Conservation (phyloP, 2,329 filamentous ascomycete genomes). For the Davidsoniella australis region DNA sequence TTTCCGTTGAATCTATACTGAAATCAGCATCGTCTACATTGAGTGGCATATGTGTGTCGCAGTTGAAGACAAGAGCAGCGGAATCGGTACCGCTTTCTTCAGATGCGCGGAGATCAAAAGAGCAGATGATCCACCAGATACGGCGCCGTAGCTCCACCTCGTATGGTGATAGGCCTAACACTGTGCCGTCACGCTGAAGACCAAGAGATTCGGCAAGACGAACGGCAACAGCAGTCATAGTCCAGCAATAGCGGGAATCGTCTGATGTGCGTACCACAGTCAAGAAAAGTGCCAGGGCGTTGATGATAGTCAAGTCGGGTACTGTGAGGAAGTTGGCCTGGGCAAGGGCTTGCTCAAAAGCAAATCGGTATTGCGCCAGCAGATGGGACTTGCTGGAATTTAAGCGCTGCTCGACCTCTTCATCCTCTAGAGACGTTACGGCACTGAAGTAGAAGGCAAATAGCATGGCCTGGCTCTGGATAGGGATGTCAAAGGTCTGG, state of each 20-base stretch:
- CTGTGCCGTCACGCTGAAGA: conserved; percentile 37
- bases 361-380: conserved; percentile 31
- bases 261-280: conserved; percentile 29
- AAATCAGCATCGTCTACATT: conserved; percentile 35
- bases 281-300: conserved; percentile 41
- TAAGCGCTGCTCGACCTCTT: conserved; percentile 34
- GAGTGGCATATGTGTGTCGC: conserved; percentile 30
- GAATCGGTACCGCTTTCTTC: conserved; percentile 34
- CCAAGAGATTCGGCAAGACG: conserved; percentile 43
- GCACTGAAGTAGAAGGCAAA: conserved; percentile 45
- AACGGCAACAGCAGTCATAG: conserved; percentile 38
- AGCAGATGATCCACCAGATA: conserved; percentile 43
- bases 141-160: conserved; percentile 43
- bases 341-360: conserved; percentile 38
- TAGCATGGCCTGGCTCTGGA: conserved; percentile 42
- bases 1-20: conserved; percentile 29
- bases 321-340: conserved; percentile 41
- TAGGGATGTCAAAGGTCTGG: conserved; percentile 30
- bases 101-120: conserved; percentile 36
- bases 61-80: conserved; percentile 20
- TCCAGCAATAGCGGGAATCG: conserved; percentile 40
- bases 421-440: conserved; percentile 41
- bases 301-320: conserved; percentile 37
- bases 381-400: conserved; percentile 28
- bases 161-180: conserved; percentile 35